phyloP scores from a whole-genome alignment of 768 basidiomycete genomes.

The Agrocybe praecox region DNA sequence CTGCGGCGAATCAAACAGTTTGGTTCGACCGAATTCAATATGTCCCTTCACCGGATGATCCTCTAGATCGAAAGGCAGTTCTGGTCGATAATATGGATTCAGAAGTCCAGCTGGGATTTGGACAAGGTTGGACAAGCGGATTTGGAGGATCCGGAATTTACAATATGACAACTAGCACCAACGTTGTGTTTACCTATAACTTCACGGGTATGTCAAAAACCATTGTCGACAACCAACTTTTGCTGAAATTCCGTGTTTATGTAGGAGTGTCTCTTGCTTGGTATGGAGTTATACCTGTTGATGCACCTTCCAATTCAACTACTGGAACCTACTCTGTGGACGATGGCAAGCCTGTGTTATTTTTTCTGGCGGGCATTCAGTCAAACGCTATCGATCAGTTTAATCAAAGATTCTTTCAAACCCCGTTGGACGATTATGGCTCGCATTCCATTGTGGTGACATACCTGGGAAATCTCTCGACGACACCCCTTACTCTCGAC shows the following conservation, averaged over 20 bases:
- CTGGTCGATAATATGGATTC: constrained; percentile 11
- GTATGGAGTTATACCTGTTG: constrained; percentile 21
- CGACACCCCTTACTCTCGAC: constrained; percentile 24
- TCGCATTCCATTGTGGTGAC: constrained; percentile 21
- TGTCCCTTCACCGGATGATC: constrained; percentile 17
- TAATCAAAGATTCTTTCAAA: constrained; percentile 24
- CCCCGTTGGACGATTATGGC: constrained; percentile 15
- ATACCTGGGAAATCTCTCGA: constrained; percentile 16
- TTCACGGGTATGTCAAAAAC: constrained; percentile 29
- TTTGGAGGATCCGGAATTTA: constrained; percentile 15
- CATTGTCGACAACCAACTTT: background rate
- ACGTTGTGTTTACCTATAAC: constrained; percentile 15
- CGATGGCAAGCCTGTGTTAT: constrained; percentile 11
- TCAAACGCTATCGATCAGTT: constrained; percentile 4
- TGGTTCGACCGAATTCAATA: constrained; percentile 31
- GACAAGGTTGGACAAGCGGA: constrained; percentile 6
- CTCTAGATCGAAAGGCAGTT: constrained; percentile 4
- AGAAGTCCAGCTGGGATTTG: constrained; percentile 3
- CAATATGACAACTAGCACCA: constrained; percentile 16
- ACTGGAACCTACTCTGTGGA: constrained; percentile 24
- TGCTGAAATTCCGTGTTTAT: background rate
- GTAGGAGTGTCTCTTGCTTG: constrained; percentile 22
- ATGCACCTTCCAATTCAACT: constrained; percentile 12
- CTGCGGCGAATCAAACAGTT: constrained; percentile 23
- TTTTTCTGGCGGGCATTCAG: constrained; percentile 19